Conservation (phyloP, 805 yeast genomes). For the Cyberlindnera japonica region DNA sequence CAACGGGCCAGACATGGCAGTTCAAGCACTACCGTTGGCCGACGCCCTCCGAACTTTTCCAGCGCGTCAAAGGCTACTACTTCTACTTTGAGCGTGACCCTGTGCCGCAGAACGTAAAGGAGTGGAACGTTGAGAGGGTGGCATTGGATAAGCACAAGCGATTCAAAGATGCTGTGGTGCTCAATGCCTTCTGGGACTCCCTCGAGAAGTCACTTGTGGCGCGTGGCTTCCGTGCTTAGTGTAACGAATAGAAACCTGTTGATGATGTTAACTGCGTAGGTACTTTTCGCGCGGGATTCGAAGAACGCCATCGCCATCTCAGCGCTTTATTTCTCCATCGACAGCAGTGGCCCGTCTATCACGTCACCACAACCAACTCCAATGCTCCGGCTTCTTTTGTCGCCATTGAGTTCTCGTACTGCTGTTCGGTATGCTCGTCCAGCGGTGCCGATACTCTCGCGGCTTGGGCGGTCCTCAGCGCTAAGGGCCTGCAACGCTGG, state of each 20-base stretch:
- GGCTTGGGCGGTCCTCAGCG: no score
- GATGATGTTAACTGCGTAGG: no score
- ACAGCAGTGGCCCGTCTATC: no score
- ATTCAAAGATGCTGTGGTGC: conserved; percentile 85
- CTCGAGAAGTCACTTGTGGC: conserved; percentile 69
- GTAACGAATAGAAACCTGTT: neutral
- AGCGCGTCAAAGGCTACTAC: conserved; percentile 78
- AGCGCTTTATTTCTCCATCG: no score
- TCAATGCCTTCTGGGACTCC: conserved; percentile 79
- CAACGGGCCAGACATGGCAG: conserved; percentile 98
- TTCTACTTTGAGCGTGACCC: conserved; percentile 75
- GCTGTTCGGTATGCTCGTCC: no score
- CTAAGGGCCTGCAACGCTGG: no score
- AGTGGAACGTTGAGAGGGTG: conserved; percentile 86
- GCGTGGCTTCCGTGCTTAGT: conserved; percentile 43
- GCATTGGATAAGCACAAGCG: conserved; percentile 77
- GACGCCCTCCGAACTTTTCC: conserved; percentile 77
- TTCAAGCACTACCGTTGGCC: conserved; percentile 82
- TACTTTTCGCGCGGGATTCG: no score
- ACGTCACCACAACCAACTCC: no score
- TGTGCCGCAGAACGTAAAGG: conserved; percentile 67
- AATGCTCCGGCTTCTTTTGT: no score
- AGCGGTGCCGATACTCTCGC: no score
- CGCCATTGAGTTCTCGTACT: no score
- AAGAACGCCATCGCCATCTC: no score